phyloP scores from a whole-genome alignment of 2,329 filamentous ascomycete species.

The Colletotrichum sp. region DNA sequence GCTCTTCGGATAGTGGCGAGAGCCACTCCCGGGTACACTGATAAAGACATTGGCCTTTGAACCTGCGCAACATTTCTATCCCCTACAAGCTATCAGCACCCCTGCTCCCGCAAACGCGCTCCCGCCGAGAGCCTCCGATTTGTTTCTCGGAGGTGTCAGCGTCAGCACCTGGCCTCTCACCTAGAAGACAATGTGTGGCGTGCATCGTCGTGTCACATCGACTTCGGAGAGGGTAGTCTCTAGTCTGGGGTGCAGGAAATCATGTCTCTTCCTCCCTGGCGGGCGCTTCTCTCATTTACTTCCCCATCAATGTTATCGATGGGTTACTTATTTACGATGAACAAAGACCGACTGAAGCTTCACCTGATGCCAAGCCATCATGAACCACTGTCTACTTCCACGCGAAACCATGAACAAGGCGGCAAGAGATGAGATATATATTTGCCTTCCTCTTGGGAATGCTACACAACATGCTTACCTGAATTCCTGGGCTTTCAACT shows the following conservation, averaged over 20 bases:
- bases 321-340: background rate
- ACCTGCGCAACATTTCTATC: background rate
- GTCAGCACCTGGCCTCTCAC: background rate
- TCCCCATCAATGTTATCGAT: background rate
- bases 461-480: background rate
- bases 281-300: background rate
- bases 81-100: background rate
- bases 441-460: background rate
- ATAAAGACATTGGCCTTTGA: background rate
- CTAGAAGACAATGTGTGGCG: background rate
- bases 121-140: background rate
- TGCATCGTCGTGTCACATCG: background rate
- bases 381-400: background rate
- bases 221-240: background rate
- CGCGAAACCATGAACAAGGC: background rate
- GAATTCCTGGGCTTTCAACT: background rate
- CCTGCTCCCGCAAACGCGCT: background rate
- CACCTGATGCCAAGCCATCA: background rate
- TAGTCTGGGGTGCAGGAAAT: slow-evolving; percentile 4
- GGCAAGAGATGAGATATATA: background rate
- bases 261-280: slow-evolving; percentile 1
- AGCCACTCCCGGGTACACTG: background rate
- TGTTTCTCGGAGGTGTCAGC: background rate
- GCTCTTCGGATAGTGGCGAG: background rate
- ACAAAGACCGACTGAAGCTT: background rate